Conservation (phyloP, 768 basidiomycete genomes). For the Lactifluus volemus region DNA sequence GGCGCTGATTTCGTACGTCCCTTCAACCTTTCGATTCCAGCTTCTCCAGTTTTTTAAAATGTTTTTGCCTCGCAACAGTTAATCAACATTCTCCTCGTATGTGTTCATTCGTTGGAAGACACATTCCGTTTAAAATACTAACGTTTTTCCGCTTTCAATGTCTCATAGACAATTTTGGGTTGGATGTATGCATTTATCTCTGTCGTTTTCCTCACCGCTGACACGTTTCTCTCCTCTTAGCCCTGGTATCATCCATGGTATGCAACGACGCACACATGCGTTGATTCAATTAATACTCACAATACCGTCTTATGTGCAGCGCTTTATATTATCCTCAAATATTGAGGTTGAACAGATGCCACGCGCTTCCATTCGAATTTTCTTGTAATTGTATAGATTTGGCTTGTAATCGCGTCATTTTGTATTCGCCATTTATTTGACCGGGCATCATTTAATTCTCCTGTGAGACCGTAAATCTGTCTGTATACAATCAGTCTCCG, state of each 20-base stretch:
- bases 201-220: neutral
- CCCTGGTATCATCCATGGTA: slow-evolving; percentile 71
- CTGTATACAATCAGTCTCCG: slow-evolving; percentile 11
- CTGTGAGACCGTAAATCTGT: neutral
- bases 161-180: slow-evolving; percentile 51
- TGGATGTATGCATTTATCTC: slow-evolving; percentile 49
- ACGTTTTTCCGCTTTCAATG: neutral
- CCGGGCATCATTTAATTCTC: neutral
- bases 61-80: slow-evolving; percentile 19
- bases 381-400: neutral
- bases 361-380: neutral
- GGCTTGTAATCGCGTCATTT: neutral
- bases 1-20: slow-evolving; percentile 58
- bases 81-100: slow-evolving; percentile 67
- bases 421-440: neutral
- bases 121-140: neutral
- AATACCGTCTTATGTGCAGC: slow-evolving; percentile 32
- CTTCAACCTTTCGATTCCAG: neutral
- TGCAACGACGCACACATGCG: slow-evolving; percentile 19
- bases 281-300: neutral
- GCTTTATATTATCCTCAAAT: slow-evolving; percentile 75
- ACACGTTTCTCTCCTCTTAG: slow-evolving; percentile 28
- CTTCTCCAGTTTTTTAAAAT: neutral
- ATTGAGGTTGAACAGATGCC: slow-evolving; percentile 31
- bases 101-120: slow-evolving; percentile 13